These are phyloP conservation scores for Naumovozyma dairenensis DNA, from an alignment of 805 yeast species.

Conservation along the genomic window DNA sequence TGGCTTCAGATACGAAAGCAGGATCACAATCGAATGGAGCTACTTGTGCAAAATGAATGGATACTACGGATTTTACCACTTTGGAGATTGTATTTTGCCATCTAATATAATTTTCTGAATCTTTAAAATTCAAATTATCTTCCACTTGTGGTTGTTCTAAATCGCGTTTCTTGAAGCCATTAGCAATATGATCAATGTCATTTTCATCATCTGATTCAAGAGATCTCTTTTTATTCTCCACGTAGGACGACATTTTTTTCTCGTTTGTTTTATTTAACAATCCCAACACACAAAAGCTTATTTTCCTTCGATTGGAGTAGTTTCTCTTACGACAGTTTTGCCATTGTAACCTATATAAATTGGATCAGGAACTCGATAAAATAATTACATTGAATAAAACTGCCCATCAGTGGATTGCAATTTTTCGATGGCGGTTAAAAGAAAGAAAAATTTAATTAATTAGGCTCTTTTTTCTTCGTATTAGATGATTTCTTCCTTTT, in stretches of 20 bases:
- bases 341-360: no score
- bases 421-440: no score
- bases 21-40: constrained; percentile 78
- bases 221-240: neutral
- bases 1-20: constrained; percentile 79
- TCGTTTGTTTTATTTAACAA: neutral
- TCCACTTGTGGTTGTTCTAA: no score
- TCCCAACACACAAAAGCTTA: neutral
- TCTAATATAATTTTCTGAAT: constrained; percentile 28
- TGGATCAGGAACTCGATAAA: no score
- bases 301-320: no score
- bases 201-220: neutral
- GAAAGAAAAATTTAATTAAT: neutral
- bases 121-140: constrained; percentile 1
- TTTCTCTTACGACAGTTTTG: no score
- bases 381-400: no score
- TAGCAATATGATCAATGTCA: neutral
- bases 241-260: neutral
- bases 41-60: constrained; percentile 83
- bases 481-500: neutral
- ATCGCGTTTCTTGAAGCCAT: no score
- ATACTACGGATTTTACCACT: constrained; percentile 79
- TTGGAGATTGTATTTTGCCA: constrained; percentile 79
- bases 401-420: no score
- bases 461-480: constrained; percentile 2